Evolutionary conservation across 2,329 filamentous ascomycete species (phyloP).

Genomic region (Aureobasidium vineae): DNA sequence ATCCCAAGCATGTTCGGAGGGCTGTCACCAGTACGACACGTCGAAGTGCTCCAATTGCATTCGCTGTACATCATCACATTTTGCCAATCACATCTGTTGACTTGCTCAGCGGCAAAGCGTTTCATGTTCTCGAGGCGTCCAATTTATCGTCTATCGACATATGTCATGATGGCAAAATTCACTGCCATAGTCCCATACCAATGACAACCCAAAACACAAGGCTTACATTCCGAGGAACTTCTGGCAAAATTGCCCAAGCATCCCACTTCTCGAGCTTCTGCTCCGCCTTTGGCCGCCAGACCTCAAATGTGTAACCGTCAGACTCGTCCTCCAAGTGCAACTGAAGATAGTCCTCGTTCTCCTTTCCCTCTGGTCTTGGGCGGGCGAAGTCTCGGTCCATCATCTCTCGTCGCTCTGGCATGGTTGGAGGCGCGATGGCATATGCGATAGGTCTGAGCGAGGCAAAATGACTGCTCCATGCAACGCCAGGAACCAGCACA

Average conservation of each 20-base stretch:
- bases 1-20: neutral
- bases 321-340: neutral
- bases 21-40: neutral
- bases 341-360: constrained; percentile 7
- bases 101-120: neutral
- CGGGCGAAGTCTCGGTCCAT: constrained; percentile 56
- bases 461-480: constrained; percentile 44
- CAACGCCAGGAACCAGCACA: constrained; percentile 60
- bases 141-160: neutral
- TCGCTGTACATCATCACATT: neutral
- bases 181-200: neutral
- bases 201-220: constrained; percentile 8
- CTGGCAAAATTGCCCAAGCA: constrained; percentile 18
- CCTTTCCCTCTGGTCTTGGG: constrained; percentile 35
- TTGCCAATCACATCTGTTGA: neutral
- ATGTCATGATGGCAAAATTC: neutral
- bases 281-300: constrained; percentile 19
- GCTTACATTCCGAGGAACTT: neutral
- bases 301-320: neutral
- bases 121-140: neutral
- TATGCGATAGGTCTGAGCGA: constrained; percentile 54
- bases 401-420: constrained; percentile 59
- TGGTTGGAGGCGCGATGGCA: constrained; percentile 58
- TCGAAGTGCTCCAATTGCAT: neutral
- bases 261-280: constrained; percentile 22